Evolutionary conservation across 2,329 filamentous ascomycete genomes (phyloP).

Genomic region (Colletotrichum lupini): DNA sequence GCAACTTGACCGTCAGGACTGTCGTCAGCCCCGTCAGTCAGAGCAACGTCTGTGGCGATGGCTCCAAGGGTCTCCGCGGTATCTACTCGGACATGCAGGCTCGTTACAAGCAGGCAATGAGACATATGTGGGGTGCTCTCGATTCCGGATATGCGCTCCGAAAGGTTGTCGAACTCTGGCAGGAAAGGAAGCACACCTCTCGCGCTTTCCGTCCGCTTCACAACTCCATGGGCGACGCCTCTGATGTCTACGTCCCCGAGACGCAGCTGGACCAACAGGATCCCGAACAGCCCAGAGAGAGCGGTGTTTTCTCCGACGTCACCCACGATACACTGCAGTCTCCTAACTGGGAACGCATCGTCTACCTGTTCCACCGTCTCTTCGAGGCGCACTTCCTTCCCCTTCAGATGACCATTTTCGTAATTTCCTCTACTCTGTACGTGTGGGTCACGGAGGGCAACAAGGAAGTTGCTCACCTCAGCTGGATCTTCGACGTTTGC

Average conservation of each 20-base stretch:
- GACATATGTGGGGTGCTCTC: constrained; percentile 81
- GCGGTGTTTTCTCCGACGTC: constrained; percentile 66
- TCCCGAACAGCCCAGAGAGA: constrained; percentile 55
- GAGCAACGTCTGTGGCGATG: constrained; percentile 74
- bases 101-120: constrained; percentile 77
- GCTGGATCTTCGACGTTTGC: constrained; percentile 70
- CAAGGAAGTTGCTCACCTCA: constrained; percentile 63
- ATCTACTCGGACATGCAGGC: constrained; percentile 69
- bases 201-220: constrained; percentile 68
- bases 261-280: constrained; percentile 51
- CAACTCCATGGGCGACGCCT: constrained; percentile 56
- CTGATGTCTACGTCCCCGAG: constrained; percentile 61
- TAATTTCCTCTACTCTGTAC: constrained; percentile 72
- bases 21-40: constrained; percentile 78
- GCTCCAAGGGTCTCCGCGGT: constrained; percentile 62
- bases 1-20: constrained; percentile 72
- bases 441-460: constrained; percentile 62
- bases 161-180: constrained; percentile 67
- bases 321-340: constrained; percentile 61
- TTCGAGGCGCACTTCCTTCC: constrained; percentile 81
- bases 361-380: constrained; percentile 73
- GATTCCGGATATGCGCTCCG: constrained; percentile 75
- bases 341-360: constrained; percentile 65
- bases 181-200: constrained; percentile 66
- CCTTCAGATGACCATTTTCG: constrained; percentile 72